Evolutionary conservation across 1,284 basidiomycete genomes (phyloP).

Genomic region (Ceratobasidium sp.): DNA sequence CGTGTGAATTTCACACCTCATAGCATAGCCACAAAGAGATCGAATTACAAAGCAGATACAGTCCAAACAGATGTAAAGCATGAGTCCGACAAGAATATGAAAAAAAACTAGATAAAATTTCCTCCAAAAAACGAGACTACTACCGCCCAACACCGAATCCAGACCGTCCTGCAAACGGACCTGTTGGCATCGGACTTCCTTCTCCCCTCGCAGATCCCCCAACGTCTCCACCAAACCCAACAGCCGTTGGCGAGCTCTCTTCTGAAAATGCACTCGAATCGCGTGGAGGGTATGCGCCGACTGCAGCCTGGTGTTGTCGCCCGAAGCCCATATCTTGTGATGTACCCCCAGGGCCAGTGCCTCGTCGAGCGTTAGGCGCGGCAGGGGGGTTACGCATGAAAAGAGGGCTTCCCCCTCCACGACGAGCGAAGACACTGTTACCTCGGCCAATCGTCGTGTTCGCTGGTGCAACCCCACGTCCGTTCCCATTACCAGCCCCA

Average conservation of each 20-base stretch:
- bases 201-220: constrained; percentile 29
- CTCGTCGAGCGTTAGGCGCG: background rate
- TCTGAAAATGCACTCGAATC: constrained; percentile 31
- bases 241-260: constrained; percentile 24
- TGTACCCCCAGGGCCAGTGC: constrained; percentile 1
- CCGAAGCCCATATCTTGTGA: constrained; percentile 42
- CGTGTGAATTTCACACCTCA: constrained; percentile 25
- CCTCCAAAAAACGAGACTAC: background rate
- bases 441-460: background rate
- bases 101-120: too few relatives aligned
- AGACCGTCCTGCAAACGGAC: constrained; percentile 37
- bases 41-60: constrained; percentile 44
- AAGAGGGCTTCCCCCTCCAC: constrained; percentile 8
- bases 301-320: constrained; percentile 27
- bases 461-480: constrained; percentile 4
- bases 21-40: background rate
- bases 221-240: constrained; percentile 36
- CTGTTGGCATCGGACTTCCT: constrained; percentile 26
- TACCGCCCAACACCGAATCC: constrained; percentile 24
- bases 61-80: constrained; percentile 16
- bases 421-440: background rate
- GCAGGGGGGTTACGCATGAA: constrained; percentile 2
- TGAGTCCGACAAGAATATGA: constrained; percentile 5
- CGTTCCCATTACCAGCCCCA: too few relatives aligned
- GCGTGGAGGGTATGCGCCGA: background rate